Base-by-base conservation (phyloP, 2,329 filamentous ascomycete genomes). In the Pleomassaria siparia region DNA sequence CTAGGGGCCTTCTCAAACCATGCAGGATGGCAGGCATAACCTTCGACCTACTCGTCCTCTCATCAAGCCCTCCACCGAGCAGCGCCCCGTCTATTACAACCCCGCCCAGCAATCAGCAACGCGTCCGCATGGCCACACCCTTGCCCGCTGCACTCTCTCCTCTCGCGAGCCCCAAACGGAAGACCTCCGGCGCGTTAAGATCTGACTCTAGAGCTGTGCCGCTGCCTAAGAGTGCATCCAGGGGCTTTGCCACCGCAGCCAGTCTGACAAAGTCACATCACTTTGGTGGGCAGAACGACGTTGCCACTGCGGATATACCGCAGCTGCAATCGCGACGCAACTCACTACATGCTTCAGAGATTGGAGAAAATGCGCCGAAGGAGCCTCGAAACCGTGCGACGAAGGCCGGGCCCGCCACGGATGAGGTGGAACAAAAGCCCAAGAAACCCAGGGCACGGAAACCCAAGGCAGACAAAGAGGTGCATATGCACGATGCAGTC, bases 161-260 rank as follows among this genome's bases (percentile, higher is more conserved):
- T 5, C 47, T 51, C n/a, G 30, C 15, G 1, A 58, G 56, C 28
- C 53, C 60, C 12, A 51, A 44, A 43, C 61, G 40, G 11, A 42
- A 47, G 20, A 37, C 48, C 0, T 4, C 26, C 32, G 54, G 55
- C 62, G 63, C 62, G 64, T 67, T 67, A 20, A 56, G 44, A 45
- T 50, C 51, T 16, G 64, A 62, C 4, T 60, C 60, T 22, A 55
- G 60, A 33, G 65, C 62, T 42, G 56, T 54, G 18, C 44, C 55
- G 1, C 57, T 66, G 24, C 62, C 68, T 18, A 49, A 58, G 16
- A 58, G 52, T 7, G 59, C 55, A 11, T 40, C 53, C 2, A 58
- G 59, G 46, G 68, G 66, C 18, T 71, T 70, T 44, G 64, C 64
- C 58, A 69, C 66, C 46, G 66, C 67, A 6, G 54, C 54, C 43